phyloP scores from a whole-genome alignment of 345 rosid species.

The Combretum micranthum region DNA sequence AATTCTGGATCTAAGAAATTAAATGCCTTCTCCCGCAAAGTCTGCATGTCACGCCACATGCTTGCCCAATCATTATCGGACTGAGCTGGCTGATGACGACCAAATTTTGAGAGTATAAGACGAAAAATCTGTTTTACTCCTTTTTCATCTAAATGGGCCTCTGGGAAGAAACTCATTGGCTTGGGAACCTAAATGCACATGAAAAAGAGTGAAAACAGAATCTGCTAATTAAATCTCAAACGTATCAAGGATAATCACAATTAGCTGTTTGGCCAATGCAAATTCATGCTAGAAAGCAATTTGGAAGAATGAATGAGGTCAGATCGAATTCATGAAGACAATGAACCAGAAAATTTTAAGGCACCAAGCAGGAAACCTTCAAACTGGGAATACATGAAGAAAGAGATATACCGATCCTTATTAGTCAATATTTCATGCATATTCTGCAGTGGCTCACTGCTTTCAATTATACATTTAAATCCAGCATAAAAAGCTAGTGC shows the following conservation, averaged over 20 bases:
- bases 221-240: not conserved
- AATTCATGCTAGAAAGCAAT: not conserved
- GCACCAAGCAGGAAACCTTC: too few species aligned
- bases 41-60: constrained; percentile 95
- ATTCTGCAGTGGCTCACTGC: too few species aligned
- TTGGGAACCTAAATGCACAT: constrained; percentile 69
- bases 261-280: too few species aligned
- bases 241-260: constrained; percentile 1
- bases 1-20: constrained; percentile 82
- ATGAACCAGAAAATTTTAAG: too few species aligned
- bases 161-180: constrained; percentile 65
- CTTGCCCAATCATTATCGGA: constrained; percentile 98
- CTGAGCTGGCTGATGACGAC: constrained; percentile 69
- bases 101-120: constrained; percentile 88
- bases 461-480: too few species aligned
- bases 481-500: too few species aligned
- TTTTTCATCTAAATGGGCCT: constrained; percentile 77
- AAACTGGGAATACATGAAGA: too few species aligned
- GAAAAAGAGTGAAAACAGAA: constrained; percentile 5
- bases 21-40: constrained; percentile 79
- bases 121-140: constrained; percentile 87
- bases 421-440: too few species aligned
- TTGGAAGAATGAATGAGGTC: too few species aligned
- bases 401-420: too few species aligned
- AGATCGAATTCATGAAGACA: too few species aligned